Evolutionary conservation across 2,329 filamentous ascomycete genomes (phyloP).

Genomic region (Atkinsonella texensis): DNA sequence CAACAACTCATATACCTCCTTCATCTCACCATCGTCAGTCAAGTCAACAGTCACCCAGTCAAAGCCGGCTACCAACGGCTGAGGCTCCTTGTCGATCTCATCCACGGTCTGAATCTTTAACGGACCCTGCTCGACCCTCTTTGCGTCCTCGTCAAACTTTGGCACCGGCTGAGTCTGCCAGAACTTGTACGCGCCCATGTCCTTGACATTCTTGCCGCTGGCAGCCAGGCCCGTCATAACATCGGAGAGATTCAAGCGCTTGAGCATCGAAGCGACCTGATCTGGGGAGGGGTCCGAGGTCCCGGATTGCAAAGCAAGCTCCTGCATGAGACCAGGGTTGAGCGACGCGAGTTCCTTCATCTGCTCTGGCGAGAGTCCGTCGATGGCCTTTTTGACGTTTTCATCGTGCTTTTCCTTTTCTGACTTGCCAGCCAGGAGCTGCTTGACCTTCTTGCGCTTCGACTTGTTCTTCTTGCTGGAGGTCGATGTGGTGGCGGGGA

Average conservation of each 20-base stretch:
- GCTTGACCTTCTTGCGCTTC: constrained; percentile 50
- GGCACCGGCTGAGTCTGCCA: constrained; percentile 97
- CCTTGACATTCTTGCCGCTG: constrained; percentile 80
- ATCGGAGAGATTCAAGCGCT: constrained; percentile 55
- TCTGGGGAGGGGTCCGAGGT: constrained; percentile 25
- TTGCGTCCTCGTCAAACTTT: constrained; percentile 53
- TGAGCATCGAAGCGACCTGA: constrained; percentile 40
- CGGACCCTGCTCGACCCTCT: constrained; percentile 62
- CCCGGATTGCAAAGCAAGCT: constrained; percentile 28
- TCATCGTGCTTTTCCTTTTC: constrained; percentile 24
- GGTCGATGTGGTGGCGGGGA: constrained; percentile 14
- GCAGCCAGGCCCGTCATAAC: constrained; percentile 65
- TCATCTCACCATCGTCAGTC: constrained; percentile 61
- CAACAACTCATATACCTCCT: constrained; percentile 85
- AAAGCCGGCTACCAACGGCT: constrained; percentile 67
- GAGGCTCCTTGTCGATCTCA: constrained; percentile 65
- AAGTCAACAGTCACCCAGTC: constrained; percentile 92
- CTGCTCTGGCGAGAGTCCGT: constrained; percentile 42
- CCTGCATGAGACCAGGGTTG: constrained; percentile 59
- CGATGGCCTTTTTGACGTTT: constrained; percentile 36
- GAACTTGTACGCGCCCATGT: constrained; percentile 97
- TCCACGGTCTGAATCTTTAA: constrained; percentile 71
- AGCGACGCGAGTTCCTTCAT: constrained; percentile 56
- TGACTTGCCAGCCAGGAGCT: constrained; percentile 25
- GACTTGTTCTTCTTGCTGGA: constrained; percentile 39